Base-by-base conservation (phyloP, 345 rosid genomes). In the Geranium rotundifolium region DNA sequence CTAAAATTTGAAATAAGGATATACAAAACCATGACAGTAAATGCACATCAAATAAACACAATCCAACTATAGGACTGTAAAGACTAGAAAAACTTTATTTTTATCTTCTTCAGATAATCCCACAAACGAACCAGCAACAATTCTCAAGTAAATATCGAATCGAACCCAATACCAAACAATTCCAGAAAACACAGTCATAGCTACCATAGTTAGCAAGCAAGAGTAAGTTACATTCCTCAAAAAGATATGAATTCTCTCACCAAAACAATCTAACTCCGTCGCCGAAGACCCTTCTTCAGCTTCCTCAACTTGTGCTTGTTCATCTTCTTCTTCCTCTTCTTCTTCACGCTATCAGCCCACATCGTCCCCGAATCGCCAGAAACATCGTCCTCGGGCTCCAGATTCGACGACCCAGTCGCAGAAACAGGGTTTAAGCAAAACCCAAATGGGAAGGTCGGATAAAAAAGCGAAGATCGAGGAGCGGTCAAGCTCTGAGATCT, bases 271-370 rank as follows among this genome's bases (percentile, higher is more conserved):
- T 46, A 46, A 12, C 52, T 46, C 57, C 58, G 58, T 64, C 73
- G 64, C 64, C 95, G 77, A 31, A 80, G 85, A 49, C 75, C 75
- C 80, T 84, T 91, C 82, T 86, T 82, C 60, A 85, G 92, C 80
- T 86, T 88, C 81, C 81, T 79, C 57, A 80, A 85, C 85, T 85
- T 88, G 65, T 88, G 96, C 84, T 91, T 91, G 74, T 91, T 91
- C 96, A 86, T 91, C 89, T 89, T 91, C 84, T 77, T 89, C 95
- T 91, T 89, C 82, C 98, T 81, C 85, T 89, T 91, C 85, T 91
- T 91, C 87, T 91, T 90, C 79, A 85, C 93, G 65, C 93, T 88
- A 67, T 90, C 93, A 0, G 93, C 91, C 76, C 93, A 77, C 68
- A 85, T 6, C 59, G 73, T 71, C 29, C 75, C 66, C 6, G 64